Base-by-base conservation (phyloP, 164 flowering plant species). In the Stephania cephalantha region DNA sequence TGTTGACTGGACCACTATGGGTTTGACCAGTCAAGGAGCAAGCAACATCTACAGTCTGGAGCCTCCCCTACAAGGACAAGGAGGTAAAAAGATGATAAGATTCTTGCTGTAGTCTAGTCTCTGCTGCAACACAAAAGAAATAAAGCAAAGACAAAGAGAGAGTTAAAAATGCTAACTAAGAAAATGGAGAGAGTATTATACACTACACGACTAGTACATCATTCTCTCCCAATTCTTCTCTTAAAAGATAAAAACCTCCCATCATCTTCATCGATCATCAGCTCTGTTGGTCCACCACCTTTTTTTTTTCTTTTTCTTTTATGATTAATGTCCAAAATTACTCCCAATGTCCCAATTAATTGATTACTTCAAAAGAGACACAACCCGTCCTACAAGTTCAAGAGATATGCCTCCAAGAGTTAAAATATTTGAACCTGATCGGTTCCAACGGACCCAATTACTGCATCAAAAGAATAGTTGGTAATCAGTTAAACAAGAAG, bases 11-110 rank as follows among this genome's bases (percentile, higher is more conserved):
- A 68, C 15, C 45, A 35, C 44, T 2, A 30, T 2, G 25, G n/a
- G 9, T 30, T 68, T 68, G 70, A 68, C 70, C 70, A 68, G 15
- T 68, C 18, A 15, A 35, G 46, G 18, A 15, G 7, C 66, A 68
- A 35, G 68, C 50, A 70, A 77, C 72, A 76, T 9, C 72, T 75
- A 84, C 88, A 86, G 92, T 58, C 89, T 89, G 89, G 89, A 85
- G 79, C 9, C 53, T 35, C 80, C 79, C 76, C 86, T 82, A 82
- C 81, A 74, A 85, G 85, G 87, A 90, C 90, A 87, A 88, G 81
- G 70, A 77, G 81, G 87, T 85, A 85, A 83, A 83, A 81, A 61
- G 79, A 80, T 80, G 84, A 83, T 82, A 82, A 88, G 91, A 90
- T 87, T 88, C 90, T 88, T 84, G 87, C 80, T 84, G 64, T 20